Percentiles rank a stretch among this genome's conserved stretches.
Conservation (phyloP, 345 rosid species). For the Eucalyptus erythrocorys region DNA sequence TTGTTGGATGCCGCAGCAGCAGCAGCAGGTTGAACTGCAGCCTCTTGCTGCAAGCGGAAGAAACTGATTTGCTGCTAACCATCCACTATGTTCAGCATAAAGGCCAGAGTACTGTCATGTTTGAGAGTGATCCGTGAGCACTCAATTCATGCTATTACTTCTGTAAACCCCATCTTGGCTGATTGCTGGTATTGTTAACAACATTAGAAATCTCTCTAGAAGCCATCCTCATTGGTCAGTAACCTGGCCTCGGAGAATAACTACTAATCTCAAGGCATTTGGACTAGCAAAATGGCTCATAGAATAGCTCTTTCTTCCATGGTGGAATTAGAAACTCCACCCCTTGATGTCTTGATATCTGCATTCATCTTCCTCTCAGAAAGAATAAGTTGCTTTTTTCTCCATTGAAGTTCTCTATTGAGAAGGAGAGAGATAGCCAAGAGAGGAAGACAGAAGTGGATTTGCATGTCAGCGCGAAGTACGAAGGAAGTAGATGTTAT, state of each 20-base stretch:
- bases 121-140: neutral
- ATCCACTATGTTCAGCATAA: neutral
- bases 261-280: neutral
- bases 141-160: neutral
- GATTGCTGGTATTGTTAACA: neutral
- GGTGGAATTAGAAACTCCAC: neutral
- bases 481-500: neutral
- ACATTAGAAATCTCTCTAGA: neutral
- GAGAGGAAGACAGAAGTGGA: neutral
- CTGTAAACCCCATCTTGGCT: neutral
- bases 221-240: neutral
- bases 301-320: neutral
- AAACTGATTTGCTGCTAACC: neutral
- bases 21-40: neutral
- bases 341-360: neutral
- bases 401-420: neutral
- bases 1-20: neutral
- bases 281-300: neutral
- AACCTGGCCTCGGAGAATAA: neutral
- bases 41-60: neutral
- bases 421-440: neutral
- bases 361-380: neutral
- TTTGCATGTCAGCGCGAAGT: neutral
- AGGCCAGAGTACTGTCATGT: neutral
- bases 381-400: neutral